A percentile compares a stretch with the other conserved stretches of the same genome.
These are phyloP conservation scores for Kodamaea neixiangensis DNA, from an alignment of 805 yeast species.

Conservation along the genomic window DNA sequence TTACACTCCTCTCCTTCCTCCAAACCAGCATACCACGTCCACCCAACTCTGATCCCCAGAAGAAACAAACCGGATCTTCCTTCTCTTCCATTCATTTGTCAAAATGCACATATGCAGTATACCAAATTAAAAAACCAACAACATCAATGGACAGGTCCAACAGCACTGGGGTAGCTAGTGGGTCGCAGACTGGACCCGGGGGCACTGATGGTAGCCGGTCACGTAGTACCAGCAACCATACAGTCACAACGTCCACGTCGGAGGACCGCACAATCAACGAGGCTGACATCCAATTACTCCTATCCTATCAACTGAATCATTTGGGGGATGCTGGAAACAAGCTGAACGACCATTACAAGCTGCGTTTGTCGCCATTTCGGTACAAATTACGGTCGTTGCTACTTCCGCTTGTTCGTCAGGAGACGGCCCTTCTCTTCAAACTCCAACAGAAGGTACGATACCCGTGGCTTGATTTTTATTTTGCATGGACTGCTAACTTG, in stretches of 20 bases:
- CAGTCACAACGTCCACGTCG: constrained; percentile 5
- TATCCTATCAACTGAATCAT: constrained; percentile 14
- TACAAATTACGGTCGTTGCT: constrained; percentile 54
- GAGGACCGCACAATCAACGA: constrained; percentile 12
- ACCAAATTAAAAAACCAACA: constrained; percentile 2
- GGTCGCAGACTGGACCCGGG: not conserved
- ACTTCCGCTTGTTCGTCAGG: constrained; percentile 60
- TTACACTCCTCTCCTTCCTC: too few relatives aligned
- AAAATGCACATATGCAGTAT: not conserved
- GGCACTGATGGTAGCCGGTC: constrained; percentile 2
- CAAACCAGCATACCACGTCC: too few relatives aligned
- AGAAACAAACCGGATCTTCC: not conserved
- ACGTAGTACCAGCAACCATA: constrained; percentile 1
- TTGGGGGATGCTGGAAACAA: constrained; percentile 72
- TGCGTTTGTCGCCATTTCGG: constrained; percentile 56
- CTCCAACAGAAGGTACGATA: constrained; percentile 57
- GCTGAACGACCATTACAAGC: constrained; percentile 63
- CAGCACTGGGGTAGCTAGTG: not conserved
- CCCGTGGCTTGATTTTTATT: constrained; percentile 64
- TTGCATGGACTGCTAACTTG: constrained; percentile 83
- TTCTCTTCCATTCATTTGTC: not conserved
- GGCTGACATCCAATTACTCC: constrained; percentile 15
- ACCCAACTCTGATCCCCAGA: not conserved
- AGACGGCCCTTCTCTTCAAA: constrained; percentile 57
- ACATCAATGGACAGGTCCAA: constrained; percentile 3